Evolutionary conservation across 2,329 filamentous ascomycete genomes (phyloP).

Genomic region (Fonsecaea monophora): DNA sequence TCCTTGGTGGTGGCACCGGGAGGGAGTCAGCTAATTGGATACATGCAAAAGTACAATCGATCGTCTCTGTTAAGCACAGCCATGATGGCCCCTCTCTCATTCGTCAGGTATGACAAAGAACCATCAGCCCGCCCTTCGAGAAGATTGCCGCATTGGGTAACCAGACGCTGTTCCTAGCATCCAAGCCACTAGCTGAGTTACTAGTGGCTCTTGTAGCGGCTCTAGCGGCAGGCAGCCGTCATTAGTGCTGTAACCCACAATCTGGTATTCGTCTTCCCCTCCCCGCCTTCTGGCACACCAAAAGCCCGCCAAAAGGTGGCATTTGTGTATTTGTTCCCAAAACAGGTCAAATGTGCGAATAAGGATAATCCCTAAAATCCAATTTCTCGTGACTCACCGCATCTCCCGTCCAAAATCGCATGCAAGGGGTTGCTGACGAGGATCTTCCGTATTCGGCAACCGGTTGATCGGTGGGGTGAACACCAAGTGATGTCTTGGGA

Average conservation of each 20-base stretch:
- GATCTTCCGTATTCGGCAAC: background rate
- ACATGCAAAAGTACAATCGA: conserved; percentile 13
- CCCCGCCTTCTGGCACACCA: background rate
- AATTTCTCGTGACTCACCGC: conserved; percentile 4
- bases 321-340: background rate
- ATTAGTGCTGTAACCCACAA: conserved; percentile 5
- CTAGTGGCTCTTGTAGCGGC: background rate
- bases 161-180: background rate
- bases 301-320: background rate
- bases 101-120: background rate
- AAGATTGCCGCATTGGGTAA: conserved; percentile 25
- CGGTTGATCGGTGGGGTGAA: background rate
- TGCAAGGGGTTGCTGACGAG: background rate
- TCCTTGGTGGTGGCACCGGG: background rate
- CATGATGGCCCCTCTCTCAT: background rate
- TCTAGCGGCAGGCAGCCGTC: background rate
- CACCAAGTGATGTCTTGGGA: no score
- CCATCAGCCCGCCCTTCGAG: conserved; percentile 22
- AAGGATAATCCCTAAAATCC: background rate
- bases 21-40: conserved; percentile 5
- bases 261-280: background rate
- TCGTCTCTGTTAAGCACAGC: background rate
- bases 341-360: conserved; percentile 5
- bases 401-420: background rate
- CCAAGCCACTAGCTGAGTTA: background rate